Percentiles rank a stretch among this genome's conserved stretches.
These are phyloP conservation scores for Lichtheimia corymbifera DNA, from an alignment of 371 early-diverging fungal genomes.

Conservation along the genomic window DNA sequence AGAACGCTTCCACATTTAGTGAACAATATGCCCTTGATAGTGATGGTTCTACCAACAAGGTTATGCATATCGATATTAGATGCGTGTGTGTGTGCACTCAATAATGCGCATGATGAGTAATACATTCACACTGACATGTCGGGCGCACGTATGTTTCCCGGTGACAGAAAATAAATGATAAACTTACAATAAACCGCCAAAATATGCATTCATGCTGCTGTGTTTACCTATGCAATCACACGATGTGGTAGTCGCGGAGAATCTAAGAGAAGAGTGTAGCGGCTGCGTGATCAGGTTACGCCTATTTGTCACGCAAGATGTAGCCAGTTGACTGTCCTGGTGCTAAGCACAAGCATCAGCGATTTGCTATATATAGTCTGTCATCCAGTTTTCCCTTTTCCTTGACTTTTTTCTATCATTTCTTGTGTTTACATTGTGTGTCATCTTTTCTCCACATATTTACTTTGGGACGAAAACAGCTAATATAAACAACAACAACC, in stretches of 20 bases:
- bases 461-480: too few relatives aligned
- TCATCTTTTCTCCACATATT: too few relatives aligned
- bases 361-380: conserved; percentile 2
- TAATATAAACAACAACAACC: background rate
- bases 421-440: conserved; percentile 1
- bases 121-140: too few relatives aligned
- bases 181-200: background rate
- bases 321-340: background rate
- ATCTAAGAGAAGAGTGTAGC: too few relatives aligned
- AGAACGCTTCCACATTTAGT: too few relatives aligned
- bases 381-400: background rate
- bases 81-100: too few relatives aligned
- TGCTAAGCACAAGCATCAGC: conserved; percentile 1
- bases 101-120: too few relatives aligned
- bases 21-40: too few relatives aligned
- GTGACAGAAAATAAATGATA: background rate
- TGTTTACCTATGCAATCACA: too few relatives aligned
- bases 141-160: background rate
- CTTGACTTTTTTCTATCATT: background rate
- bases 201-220: background rate
- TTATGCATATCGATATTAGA: too few relatives aligned
- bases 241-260: too few relatives aligned
- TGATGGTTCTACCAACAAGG: too few relatives aligned
- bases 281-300: background rate
- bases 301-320: background rate